These are phyloP conservation scores for Beauveria asiatica DNA, from an alignment of 2,329 filamentous ascomycete species.

Conservation along the genomic window DNA sequence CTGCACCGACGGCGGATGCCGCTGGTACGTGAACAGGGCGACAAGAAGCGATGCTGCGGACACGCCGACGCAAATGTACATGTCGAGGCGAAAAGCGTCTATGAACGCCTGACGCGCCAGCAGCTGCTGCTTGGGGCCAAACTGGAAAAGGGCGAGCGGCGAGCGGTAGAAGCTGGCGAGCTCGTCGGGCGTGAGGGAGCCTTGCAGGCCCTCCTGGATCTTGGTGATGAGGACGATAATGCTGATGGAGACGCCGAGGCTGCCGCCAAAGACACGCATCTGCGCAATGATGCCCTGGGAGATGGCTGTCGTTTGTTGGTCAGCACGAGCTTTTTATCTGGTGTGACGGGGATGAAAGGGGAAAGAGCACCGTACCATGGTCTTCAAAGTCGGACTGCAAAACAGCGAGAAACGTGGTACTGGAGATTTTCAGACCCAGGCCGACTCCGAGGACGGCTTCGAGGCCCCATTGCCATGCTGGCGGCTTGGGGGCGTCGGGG, in stretches of 20 bases:
- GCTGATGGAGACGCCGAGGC: conserved; percentile 19
- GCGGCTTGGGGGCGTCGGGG: conserved; percentile 6
- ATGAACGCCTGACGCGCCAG: conserved; percentile 14
- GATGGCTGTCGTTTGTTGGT: conserved; percentile 10
- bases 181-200: conserved; percentile 12
- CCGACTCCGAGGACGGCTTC: conserved; percentile 16
- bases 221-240: conserved; percentile 16
- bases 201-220: conserved; percentile 13
- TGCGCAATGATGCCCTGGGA: conserved; percentile 16
- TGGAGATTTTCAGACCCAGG: conserved; percentile 15
- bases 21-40: conserved; percentile 15
- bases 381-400: conserved; percentile 16
- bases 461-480: conserved; percentile 14
- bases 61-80: conserved; percentile 17
- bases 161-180: conserved; percentile 15
- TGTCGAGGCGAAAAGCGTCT: conserved; percentile 15
- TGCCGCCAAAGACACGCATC: conserved; percentile 20
- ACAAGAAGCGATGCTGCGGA: conserved; percentile 11
- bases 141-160: conserved; percentile 13
- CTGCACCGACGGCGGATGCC: conserved; percentile 15
- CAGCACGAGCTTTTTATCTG: neutral
- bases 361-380: conserved; percentile 12
- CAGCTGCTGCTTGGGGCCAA: conserved; percentile 12
- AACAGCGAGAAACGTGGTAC: conserved; percentile 16
- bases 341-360: neutral